phyloP scores from a whole-genome alignment of 2,329 filamentous ascomycete species.

The Pseudocercospora ulei region DNA sequence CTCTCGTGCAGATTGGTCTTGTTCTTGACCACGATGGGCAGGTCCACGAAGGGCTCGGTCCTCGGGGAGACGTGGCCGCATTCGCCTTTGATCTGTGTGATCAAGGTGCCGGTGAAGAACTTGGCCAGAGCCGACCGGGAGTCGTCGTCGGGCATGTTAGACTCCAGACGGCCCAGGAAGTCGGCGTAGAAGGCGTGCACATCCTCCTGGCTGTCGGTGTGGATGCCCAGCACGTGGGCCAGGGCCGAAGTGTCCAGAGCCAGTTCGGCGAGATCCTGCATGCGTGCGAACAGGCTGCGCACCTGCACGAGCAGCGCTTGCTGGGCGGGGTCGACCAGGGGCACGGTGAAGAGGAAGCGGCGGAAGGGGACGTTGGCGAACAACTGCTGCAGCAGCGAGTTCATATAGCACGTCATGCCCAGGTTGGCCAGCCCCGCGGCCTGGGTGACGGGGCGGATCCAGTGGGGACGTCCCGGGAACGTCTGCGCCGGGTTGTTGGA shows the following conservation, averaged over 20 bases:
- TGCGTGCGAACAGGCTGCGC: conserved; percentile 68
- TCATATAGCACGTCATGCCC: conserved; percentile 94
- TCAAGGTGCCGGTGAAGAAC: conserved; percentile 83
- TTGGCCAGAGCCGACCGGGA: conserved; percentile 64
- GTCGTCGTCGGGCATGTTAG: conserved; percentile 58
- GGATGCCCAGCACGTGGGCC: conserved; percentile 68
- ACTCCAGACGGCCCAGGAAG: conserved; percentile 83
- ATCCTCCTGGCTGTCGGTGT: conserved; percentile 89
- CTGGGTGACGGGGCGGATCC: conserved; percentile 34
- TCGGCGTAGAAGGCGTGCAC: conserved; percentile 96
- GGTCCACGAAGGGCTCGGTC: conserved; percentile 81
- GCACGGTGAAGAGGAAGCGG: conserved; percentile 59
- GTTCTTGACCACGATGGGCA: conserved; percentile 93
- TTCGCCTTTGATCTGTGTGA: conserved; percentile 91
- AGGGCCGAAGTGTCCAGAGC: conserved; percentile 63
- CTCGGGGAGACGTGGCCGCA: conserved; percentile 88
- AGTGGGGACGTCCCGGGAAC: conserved; percentile 33
- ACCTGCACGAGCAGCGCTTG: conserved; percentile 67
- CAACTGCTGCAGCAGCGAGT: conserved; percentile 84
- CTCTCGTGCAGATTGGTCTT: conserved; percentile 77
- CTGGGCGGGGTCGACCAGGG: conserved; percentile 46
- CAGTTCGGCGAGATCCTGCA: conserved; percentile 72
- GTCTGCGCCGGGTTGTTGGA: conserved; percentile 8
- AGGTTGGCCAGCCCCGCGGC: conserved; percentile 66
- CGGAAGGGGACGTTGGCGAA: conserved; percentile 93